Evolutionary conservation across 129 eudicot genomes (phyloP), one percentile per base, ranked within the genome.

Genomic region (Artemisia tridentata): DNA sequence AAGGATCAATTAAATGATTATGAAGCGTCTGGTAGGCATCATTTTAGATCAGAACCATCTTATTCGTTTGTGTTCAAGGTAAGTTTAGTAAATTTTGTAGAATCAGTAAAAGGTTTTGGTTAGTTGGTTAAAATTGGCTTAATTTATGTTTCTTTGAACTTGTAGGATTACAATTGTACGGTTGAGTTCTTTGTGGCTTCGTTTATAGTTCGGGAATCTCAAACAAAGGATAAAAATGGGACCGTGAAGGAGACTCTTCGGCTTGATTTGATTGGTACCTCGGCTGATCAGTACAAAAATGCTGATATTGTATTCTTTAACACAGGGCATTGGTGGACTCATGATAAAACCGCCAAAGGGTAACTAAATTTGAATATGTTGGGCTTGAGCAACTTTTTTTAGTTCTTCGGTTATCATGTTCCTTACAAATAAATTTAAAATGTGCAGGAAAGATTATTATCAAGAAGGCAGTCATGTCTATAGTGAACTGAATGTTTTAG

Each of bases 251-350:
- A 79, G 71, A 85, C 85, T 3, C 85, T 85, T 20, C 71, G 90
- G 63, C 90, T 85, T 61, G 87, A 85, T 63, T 69, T 79, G 52
- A 69, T 85, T n/a, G 86, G 81, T 53, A 73, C 75, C 9, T 85
- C 87, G 12, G 81, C 86, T 10, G 83, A 80, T 65, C 80, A 68
- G 58, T 85, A 82, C 74, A 80, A 80, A 72, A 75, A 53, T 29
- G 87, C 90, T 3, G 85, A 85, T 66, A 60, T 82, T 63, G 47
- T 85, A 18, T 74, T 85, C 53, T 85, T 82, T 68, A 85, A 85
- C 75, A 82, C 87, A 0, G 90, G 90, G 2, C 90, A 85, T 63
- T 85, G 90, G 90, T 85, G 90, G 90, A 85, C 86, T 72, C 90
- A 81, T 76, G 84, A 79, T 5, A 85, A 81, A 80, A 85, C 84